These are phyloP conservation scores for Acanthamoeba triangularis DNA, from an alignment of 208 protist species.

Conservation along the genomic window DNA sequence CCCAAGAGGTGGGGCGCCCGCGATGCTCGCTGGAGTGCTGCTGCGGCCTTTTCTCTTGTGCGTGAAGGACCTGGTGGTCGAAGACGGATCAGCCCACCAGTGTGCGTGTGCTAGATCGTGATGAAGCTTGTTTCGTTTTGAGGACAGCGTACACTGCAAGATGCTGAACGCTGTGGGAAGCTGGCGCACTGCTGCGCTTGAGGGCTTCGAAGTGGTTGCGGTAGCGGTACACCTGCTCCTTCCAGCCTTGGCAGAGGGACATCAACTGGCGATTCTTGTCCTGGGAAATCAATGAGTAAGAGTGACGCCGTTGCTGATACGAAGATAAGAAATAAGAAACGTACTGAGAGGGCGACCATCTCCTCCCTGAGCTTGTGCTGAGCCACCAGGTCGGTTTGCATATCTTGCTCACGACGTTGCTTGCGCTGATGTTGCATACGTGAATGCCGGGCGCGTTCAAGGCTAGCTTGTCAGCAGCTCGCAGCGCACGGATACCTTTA, in stretches of 20 bases:
- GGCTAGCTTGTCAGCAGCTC: background rate
- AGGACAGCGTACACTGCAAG: too few species aligned
- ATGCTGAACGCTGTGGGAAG: too few species aligned
- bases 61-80: too few species aligned
- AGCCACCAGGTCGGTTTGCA: background rate
- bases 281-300: background rate
- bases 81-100: too few species aligned
- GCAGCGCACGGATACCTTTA: background rate
- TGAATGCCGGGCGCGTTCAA: background rate
- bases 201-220: background rate
- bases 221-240: conserved; percentile 47
- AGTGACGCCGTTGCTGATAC: background rate
- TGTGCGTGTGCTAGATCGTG: too few species aligned
- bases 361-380: background rate
- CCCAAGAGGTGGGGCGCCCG: too few species aligned
- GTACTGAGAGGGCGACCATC: background rate
- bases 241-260: background rate
- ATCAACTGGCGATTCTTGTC: conserved; percentile 28
- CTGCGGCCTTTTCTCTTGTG: too few species aligned
- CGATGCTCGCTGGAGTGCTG: too few species aligned
- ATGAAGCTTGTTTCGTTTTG: too few species aligned
- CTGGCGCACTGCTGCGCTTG: background rate
- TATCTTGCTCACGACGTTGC: background rate
- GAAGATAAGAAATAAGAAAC: background rate
- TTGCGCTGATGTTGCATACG: background rate